phyloP scores from a whole-genome alignment of 345 rosid genomes.

The Passiflora organensis region DNA sequence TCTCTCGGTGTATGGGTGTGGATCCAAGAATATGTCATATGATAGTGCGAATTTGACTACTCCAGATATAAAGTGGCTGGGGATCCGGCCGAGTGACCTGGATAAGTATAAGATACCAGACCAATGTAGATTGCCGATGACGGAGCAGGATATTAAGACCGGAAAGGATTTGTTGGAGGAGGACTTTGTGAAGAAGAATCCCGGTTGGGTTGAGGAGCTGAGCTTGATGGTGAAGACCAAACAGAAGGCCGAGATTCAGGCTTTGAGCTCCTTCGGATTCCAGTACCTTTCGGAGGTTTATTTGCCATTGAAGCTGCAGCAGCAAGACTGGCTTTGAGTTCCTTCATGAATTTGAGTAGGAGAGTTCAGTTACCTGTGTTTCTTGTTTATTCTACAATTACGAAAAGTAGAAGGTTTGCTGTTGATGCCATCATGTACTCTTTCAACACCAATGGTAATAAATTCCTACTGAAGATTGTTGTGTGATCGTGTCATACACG shows the following conservation, averaged over 20 bases:
- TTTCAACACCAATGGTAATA: too few species aligned
- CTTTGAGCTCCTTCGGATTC: conserved; percentile 89
- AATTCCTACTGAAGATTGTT: too few species aligned
- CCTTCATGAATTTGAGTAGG: too few species aligned
- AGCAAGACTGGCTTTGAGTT: conserved; percentile 85
- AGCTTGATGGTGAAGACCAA: conserved; percentile 91
- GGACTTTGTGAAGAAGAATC: conserved; percentile 98
- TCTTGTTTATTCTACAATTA: too few species aligned
- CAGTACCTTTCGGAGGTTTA: conserved; percentile 96
- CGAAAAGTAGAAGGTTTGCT: too few species aligned
- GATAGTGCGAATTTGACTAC: conserved; percentile 95
- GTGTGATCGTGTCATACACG: too few species aligned
- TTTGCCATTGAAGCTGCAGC: conserved; percentile 94
- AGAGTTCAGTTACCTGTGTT: too few species aligned
- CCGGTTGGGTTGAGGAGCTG: conserved; percentile 96
- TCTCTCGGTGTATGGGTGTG: conserved; percentile 89
- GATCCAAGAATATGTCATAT: conserved; percentile 97
- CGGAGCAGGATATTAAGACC: conserved; percentile 97
- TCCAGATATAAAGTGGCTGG: conserved; percentile 94
- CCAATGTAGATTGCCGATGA: conserved; percentile 93
- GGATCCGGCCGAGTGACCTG: conserved; percentile 88
- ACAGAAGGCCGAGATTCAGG: conserved; percentile 99
- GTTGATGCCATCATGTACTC: too few species aligned
- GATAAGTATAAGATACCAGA: conserved; percentile 88
- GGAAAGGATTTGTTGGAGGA: conserved; percentile 93